Evolutionary conservation across 2,329 filamentous ascomycete species (phyloP).

Genomic region (Fonsecaea multimorphosa): DNA sequence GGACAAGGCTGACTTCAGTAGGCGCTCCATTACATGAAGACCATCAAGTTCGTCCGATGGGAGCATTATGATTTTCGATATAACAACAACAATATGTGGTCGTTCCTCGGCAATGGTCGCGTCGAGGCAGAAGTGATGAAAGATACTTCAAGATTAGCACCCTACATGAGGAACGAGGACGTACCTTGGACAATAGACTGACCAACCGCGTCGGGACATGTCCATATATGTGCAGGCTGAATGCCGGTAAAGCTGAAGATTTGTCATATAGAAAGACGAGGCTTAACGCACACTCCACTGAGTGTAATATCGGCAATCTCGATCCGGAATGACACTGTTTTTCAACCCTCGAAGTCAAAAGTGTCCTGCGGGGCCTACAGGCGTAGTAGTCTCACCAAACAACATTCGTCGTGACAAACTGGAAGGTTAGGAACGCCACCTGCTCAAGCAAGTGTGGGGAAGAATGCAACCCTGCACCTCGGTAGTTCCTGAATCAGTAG

Average conservation of each 20-base stretch:
- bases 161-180: constrained; percentile 26
- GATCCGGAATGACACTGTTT: background rate
- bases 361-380: background rate
- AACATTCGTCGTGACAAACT: background rate
- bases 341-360: background rate
- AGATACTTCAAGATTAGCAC: constrained; percentile 18
- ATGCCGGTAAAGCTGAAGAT: background rate
- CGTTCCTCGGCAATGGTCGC: constrained; percentile 30
- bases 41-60: constrained; percentile 26
- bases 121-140: constrained; percentile 26
- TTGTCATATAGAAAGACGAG: background rate
- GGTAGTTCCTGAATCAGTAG: constrained; percentile 5
- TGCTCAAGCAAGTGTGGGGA: constrained; percentile 10
- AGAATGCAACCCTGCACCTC: background rate
- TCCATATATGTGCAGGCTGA: background rate
- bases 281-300: background rate
- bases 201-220: background rate
- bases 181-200: constrained; percentile 25
- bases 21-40: constrained; percentile 33
- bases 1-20: constrained; percentile 13
- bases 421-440: background rate
- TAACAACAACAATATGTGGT: constrained; percentile 25
- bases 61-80: constrained; percentile 31
- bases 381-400: background rate
- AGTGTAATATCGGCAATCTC: background rate